phyloP scores from a whole-genome alignment of 441 rosid species.

The Brassica balearica region DNA sequence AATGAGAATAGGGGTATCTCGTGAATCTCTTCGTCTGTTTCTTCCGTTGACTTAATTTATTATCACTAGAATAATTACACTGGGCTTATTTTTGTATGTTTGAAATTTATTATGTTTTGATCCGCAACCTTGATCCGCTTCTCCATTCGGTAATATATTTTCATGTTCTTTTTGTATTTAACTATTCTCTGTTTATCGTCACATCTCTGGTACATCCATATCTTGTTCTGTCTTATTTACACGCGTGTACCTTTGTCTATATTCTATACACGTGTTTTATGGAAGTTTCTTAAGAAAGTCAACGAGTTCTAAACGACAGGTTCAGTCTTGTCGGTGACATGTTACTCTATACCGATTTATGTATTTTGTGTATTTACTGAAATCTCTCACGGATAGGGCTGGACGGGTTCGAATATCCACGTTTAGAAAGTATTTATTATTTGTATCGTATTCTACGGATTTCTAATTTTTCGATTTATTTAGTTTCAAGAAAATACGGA shows the following conservation, averaged over 20 bases:
- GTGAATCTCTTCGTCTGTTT: slow-evolving; percentile 45
- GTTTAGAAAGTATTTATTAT: no score
- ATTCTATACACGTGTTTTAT: slow-evolving; percentile 40
- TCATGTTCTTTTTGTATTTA: slow-evolving; percentile 27
- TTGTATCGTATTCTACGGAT: no score
- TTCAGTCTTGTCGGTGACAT: slow-evolving; percentile 21
- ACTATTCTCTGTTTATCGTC: slow-evolving; percentile 44
- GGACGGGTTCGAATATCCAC: no score
- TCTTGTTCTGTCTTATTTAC: slow-evolving; percentile 34
- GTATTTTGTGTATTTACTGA: slow-evolving; percentile 37
- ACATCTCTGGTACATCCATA: slow-evolving; percentile 32
- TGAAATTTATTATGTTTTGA: not conserved
- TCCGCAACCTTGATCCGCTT: no score
- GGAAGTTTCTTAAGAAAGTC: slow-evolving; percentile 44
- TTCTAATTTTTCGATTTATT: no score
- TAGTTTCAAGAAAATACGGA: no score
- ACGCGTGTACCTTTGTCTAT: slow-evolving; percentile 33
- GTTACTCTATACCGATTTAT: slow-evolving; percentile 1
- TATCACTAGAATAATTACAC: slow-evolving; percentile 6
- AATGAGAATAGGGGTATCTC: slow-evolving; percentile 36
- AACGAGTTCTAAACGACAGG: slow-evolving; percentile 41
- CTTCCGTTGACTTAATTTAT: slow-evolving; percentile 44
- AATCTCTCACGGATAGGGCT: slow-evolving; percentile 21
- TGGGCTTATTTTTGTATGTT: not conserved
- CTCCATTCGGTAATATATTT: slow-evolving; percentile 4